These are phyloP conservation scores for Helicosporidium sp. DNA, from an alignment of 139 green algal genomes.

Conservation along the genomic window DNA sequence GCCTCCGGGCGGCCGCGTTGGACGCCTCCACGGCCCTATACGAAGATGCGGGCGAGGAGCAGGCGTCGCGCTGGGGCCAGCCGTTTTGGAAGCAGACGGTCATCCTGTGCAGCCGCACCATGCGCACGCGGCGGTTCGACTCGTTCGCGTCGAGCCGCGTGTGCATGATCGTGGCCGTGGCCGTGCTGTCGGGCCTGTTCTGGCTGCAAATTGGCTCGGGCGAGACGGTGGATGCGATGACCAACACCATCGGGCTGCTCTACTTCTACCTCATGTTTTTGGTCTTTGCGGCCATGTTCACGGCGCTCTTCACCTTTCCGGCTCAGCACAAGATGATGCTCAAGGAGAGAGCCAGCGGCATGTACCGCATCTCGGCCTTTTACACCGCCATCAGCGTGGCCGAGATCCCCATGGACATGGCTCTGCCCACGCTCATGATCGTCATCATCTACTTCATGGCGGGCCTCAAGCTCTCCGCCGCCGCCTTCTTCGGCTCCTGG, in stretches of 20 bases:
- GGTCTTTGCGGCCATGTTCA: conserved; percentile 26
- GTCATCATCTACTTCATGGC: conserved; percentile 37
- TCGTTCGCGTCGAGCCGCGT: not conserved
- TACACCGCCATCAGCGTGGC: conserved; percentile 44
- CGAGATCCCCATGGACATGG: conserved; percentile 56
- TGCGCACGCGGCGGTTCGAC: conserved; percentile 46
- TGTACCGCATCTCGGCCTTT: conserved; percentile 69
- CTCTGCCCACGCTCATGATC: conserved; percentile 38
- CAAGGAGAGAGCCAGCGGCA: conserved; percentile 38
- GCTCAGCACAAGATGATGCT: conserved; percentile 30
- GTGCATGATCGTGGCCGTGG: conserved; percentile 10
- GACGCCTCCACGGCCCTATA: too few relatives aligned
- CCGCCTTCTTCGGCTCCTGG: conserved; percentile 47
- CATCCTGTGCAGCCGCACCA: conserved; percentile 24
- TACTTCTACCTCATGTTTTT: conserved; percentile 41
- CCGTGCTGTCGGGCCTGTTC: conserved; percentile 24
- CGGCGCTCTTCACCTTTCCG: conserved; percentile 37
- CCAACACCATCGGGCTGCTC: conserved; percentile 14
- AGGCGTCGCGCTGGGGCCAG: conserved; percentile 13
- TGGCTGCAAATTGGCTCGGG: conserved; percentile 21
- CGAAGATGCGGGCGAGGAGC: too few relatives aligned
- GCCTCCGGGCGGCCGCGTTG: too few relatives aligned
- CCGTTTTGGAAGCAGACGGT: conserved; percentile 16
- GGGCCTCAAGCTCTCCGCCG: conserved; percentile 17
- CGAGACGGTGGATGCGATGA: conserved; percentile 5